Base-by-base conservation (phyloP, 441 rosid species). In the Eutrema salsugineum region DNA sequence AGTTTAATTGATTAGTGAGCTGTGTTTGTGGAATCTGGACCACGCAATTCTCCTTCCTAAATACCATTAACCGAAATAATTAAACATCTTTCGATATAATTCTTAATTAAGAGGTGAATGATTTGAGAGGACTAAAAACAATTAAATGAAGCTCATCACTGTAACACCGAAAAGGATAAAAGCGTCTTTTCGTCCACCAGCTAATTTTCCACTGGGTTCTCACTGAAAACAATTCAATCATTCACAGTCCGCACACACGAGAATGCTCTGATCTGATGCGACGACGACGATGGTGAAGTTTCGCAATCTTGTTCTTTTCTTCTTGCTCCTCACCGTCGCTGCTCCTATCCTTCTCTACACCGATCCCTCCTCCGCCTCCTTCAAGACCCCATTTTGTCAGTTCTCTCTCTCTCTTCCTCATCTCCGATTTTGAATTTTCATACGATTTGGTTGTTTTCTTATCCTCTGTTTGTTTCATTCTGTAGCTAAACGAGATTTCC, bases 271-370 rank as follows among this genome's bases (percentile, higher is more conserved):
- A 63, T 69, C 71, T 70, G 70, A 63, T 57, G 69, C 51, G 55
- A 15, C 6, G 59, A 71, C 39, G 67, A 27, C 16, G 56, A 72
- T 64, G 79, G 84, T 85, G 93, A 80, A 56, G 85, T 40, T 83
- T 30, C 77, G 92, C 49, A 86, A 83, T 76, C 65, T 84, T 70
- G 97, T 91, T 57, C 67, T 86, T 48, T 71, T 77, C 60, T 70
- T 91, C 85, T 80, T 91, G 1, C 68, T 82, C 47, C 64, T 86
- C 38, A 88, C 97, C 11, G 96, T 89, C 1, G 66, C 82, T 16
- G 86, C 97, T 71, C 97, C 96, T 27, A 82, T 91, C 64, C 22
- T 88, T 44, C 83, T 89, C 72, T 87, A 86, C 82, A 78, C 85
- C 40, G 85, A 86, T 49, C 66, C 82, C 16, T 68, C 81, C 66